Evolutionary conservation across 2,329 filamentous ascomycete genomes (phyloP).

Genomic region (Colletotrichum filicis): DNA sequence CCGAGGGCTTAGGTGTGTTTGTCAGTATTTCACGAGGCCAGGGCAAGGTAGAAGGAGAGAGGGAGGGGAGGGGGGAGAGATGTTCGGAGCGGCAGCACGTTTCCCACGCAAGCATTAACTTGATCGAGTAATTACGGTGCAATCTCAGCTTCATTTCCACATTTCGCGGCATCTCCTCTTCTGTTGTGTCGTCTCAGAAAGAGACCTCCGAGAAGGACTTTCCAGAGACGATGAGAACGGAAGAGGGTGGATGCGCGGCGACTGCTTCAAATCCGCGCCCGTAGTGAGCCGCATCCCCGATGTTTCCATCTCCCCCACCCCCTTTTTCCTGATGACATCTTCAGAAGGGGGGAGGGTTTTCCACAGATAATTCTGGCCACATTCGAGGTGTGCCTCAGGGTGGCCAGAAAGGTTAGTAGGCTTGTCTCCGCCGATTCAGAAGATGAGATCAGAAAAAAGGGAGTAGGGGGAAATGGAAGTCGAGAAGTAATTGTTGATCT

Average conservation of each 20-base stretch:
- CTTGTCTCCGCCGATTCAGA: neutral
- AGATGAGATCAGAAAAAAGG: neutral
- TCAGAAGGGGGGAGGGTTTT: neutral
- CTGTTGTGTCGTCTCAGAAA: conserved; percentile 9
- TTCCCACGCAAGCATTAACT: conserved; percentile 99
- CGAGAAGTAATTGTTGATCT: conserved; percentile 45
- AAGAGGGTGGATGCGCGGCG: conserved; percentile 62
- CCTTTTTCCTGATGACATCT: neutral
- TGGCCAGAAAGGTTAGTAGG: neutral
- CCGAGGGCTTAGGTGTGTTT: conserved; percentile 73
- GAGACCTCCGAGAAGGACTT: too few species aligned
- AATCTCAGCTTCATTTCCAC: conserved; percentile 84
- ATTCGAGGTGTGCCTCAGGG: neutral
- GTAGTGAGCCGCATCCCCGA: conserved; percentile 79
- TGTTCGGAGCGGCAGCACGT: conserved; percentile 87
- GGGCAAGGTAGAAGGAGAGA: conserved; percentile 38
- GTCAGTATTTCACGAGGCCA: conserved; percentile 51
- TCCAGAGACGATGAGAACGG: neutral
- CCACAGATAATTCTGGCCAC: neutral
- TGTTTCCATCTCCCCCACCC: conserved; percentile 16
- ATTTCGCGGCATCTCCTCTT: conserved; percentile 51
- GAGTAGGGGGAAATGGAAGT: neutral
- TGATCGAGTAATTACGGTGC: conserved; percentile 96
- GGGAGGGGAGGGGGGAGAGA: conserved; percentile 43
- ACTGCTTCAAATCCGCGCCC: conserved; percentile 76